Percentiles rank a stretch among this genome's conserved stretches.
Conservation (phyloP, 2,329 filamentous ascomycete species). For the Chlorencoelia australis region DNA sequence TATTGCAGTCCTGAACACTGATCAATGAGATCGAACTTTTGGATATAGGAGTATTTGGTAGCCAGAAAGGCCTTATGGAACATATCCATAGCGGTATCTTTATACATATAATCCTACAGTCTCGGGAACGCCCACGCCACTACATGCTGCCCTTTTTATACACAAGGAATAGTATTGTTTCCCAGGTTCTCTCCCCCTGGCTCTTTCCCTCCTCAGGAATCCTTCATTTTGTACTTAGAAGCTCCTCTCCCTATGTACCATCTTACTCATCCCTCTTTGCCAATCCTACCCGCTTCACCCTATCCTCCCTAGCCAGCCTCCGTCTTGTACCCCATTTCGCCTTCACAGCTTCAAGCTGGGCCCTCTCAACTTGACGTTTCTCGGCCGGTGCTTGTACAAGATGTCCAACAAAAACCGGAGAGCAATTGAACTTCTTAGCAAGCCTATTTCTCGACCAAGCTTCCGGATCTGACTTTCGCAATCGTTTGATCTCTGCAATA, state of each 20-base stretch:
- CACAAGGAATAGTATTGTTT: too few species aligned
- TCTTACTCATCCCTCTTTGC: slow-evolving; percentile 21
- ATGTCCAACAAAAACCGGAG: slow-evolving; percentile 46
- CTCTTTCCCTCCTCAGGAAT: too few species aligned
- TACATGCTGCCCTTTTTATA: too few species aligned
- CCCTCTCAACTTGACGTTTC: slow-evolving; percentile 37
- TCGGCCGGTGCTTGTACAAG: slow-evolving; percentile 38
- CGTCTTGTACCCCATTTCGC: slow-evolving; percentile 48
- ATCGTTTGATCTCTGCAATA: slow-evolving; percentile 48
- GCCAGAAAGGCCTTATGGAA: too few species aligned
- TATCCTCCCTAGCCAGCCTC: slow-evolving; percentile 44
- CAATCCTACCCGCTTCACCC: slow-evolving; percentile 37
- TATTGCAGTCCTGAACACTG: too few species aligned
- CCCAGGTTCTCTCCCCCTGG: too few species aligned
- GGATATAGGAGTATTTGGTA: too few species aligned
- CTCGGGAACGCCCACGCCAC: too few species aligned
- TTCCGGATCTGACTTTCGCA: slow-evolving; percentile 43
- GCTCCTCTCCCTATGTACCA: neutral
- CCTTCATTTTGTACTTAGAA: too few species aligned
- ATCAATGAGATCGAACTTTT: too few species aligned
- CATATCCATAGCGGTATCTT: too few species aligned
- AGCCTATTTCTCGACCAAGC: slow-evolving; percentile 45
- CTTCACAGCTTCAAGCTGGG: slow-evolving; percentile 38
- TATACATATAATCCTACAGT: too few species aligned
- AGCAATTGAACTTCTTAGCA: slow-evolving; percentile 46